Evolutionary conservation across 2,329 filamentous ascomycete genomes (phyloP).

Genomic region (Fusarium duplospermum): DNA sequence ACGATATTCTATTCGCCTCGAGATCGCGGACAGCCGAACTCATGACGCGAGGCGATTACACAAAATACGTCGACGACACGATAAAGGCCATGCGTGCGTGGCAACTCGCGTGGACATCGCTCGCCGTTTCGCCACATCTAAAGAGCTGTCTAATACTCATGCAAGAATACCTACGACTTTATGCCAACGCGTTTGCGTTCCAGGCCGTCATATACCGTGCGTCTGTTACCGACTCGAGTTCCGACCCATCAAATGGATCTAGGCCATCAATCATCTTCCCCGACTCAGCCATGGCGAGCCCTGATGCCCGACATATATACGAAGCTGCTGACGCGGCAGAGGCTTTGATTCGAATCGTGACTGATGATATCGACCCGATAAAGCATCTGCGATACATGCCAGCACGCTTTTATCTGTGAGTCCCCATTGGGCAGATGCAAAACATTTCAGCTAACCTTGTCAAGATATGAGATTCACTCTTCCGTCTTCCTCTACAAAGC

Average conservation of each 20-base stretch:
- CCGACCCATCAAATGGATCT: background rate
- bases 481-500: slow-evolving; percentile 23
- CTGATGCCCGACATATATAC: slow-evolving; percentile 10
- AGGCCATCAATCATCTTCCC: slow-evolving; percentile 9
- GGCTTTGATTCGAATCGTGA: slow-evolving; percentile 13
- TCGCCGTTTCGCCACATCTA: slow-evolving; percentile 13
- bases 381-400: slow-evolving; percentile 25
- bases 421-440: background rate
- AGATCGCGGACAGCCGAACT: slow-evolving; percentile 18
- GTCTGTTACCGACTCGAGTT: background rate
- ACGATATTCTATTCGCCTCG: slow-evolving; percentile 24
- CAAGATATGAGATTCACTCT: slow-evolving; percentile 22
- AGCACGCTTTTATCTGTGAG: slow-evolving; percentile 23
- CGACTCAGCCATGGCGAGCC: slow-evolving; percentile 23
- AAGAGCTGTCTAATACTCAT: slow-evolving; percentile 19
- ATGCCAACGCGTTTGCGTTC: slow-evolving; percentile 25
- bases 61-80: slow-evolving; percentile 26
- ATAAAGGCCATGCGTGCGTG: slow-evolving; percentile 14
- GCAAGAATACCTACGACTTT: slow-evolving; percentile 19
- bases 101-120: slow-evolving; percentile 12
- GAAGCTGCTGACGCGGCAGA: slow-evolving; percentile 22
- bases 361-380: slow-evolving; percentile 16
- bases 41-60: slow-evolving; percentile 27
- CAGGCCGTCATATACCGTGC: slow-evolving; percentile 22
- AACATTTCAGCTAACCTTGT: background rate